phyloP scores from a whole-genome alignment of 768 basidiomycete genomes.

The Rhizopogon roseolus region DNA sequence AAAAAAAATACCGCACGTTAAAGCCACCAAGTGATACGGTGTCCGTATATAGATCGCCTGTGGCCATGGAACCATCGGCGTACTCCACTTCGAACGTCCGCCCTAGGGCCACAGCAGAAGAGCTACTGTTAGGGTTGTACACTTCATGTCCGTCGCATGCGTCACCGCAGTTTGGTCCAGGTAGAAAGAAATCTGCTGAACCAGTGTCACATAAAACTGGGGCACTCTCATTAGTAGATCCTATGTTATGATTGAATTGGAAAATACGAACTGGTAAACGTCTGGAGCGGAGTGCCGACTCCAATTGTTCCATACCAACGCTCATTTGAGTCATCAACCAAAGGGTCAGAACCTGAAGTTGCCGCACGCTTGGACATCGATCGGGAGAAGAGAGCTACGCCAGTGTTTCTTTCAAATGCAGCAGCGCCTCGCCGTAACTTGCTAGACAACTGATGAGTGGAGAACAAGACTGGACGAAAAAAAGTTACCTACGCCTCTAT shows the following conservation, averaged over 20 bases:
- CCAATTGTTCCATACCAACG: conserved; percentile 21
- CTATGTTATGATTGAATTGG: background rate
- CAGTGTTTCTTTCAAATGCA: conserved; percentile 5
- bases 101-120: conserved; percentile 20
- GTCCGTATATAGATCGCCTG: conserved; percentile 35
- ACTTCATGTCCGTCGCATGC: conserved; percentile 28
- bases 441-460: conserved; percentile 8
- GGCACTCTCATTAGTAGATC: background rate
- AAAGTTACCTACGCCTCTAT: conserved; percentile 3
- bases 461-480: background rate
- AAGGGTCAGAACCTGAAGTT: conserved; percentile 1
- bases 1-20: conserved; percentile 11
- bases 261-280: conserved; percentile 13
- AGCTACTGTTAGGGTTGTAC: conserved; percentile 30
- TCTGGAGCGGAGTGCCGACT: conserved; percentile 18
- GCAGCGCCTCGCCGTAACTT: conserved; percentile 13
- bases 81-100: conserved; percentile 32
- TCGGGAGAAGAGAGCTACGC: background rate
- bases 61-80: conserved; percentile 38
- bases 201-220: conserved; percentile 32
- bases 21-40: conserved; percentile 32
- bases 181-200: conserved; percentile 30
- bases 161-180: conserved; percentile 19
- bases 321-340: conserved; percentile 10
- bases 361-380: background rate